Evolutionary conservation across 78 protist genomes (phyloP).

Genomic region (Guillardia theta): DNA sequence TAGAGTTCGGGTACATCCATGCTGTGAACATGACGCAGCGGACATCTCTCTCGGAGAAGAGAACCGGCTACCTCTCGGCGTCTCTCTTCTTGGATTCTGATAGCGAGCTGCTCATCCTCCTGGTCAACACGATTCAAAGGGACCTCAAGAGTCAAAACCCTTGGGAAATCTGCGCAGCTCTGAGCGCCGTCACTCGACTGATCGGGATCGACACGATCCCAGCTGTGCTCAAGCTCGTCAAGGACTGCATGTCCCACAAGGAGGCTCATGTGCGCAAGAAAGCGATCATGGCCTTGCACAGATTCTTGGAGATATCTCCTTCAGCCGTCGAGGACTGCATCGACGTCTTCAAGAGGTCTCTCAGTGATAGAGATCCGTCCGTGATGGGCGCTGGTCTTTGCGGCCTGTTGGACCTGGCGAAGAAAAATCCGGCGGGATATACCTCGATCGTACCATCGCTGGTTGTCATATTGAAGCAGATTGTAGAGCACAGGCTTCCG

Average conservation of each 20-base stretch:
- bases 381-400: slow-evolving; percentile 72
- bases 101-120: slow-evolving; percentile 70
- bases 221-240: slow-evolving; percentile 30
- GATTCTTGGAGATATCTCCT: neutral
- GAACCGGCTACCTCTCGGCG: slow-evolving; percentile 66
- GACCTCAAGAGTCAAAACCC: slow-evolving; percentile 59
- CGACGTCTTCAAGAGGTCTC: neutral
- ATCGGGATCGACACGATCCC: slow-evolving; percentile 64
- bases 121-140: slow-evolving; percentile 71
- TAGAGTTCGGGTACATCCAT: slow-evolving; percentile 71
- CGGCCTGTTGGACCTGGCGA: neutral
- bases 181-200: slow-evolving; percentile 64
- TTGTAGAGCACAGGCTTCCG: slow-evolving; percentile 10
- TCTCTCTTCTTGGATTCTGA: slow-evolving; percentile 54
- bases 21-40: slow-evolving; percentile 78
- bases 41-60: neutral
- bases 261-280: neutral
- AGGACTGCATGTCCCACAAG: neutral
- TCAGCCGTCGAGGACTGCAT: neutral
- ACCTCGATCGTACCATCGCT: slow-evolving; percentile 76
- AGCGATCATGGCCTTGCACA: neutral
- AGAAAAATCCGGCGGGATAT: neutral
- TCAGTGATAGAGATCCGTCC: slow-evolving; percentile 89
- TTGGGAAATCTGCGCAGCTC: slow-evolving; percentile 67
- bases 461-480: slow-evolving; percentile 83